Conservation (phyloP, 1,284 basidiomycete genomes). For the Fistulina hepatica region DNA sequence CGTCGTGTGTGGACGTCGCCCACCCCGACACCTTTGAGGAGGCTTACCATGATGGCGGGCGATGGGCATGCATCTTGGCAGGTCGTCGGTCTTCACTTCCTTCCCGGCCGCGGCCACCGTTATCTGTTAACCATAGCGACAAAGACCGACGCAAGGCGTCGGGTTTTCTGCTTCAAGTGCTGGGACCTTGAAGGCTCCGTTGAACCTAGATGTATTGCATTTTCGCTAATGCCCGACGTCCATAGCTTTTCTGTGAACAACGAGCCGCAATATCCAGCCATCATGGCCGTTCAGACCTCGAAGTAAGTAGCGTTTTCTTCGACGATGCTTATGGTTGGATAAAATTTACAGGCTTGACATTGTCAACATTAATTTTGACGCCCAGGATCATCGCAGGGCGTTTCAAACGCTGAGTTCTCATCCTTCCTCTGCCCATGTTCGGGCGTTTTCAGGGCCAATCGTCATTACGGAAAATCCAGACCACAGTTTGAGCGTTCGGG, state of each 20-base stretch:
- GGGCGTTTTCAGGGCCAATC: background rate
- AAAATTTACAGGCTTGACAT: no score
- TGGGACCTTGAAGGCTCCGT: constrained; percentile 34
- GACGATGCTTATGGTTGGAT: no score
- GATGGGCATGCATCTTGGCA: constrained; percentile 17
- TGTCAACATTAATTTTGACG: no score
- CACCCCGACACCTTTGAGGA: constrained; percentile 25
- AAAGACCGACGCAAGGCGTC: constrained; percentile 11
- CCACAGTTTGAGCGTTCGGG: background rate
- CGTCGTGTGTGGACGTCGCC: constrained; percentile 37
- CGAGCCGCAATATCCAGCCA: no score
- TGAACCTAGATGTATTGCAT: no score
- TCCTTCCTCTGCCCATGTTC: no score
- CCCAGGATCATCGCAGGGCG: no score
- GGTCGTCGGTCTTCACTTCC: constrained; percentile 35
- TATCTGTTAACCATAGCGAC: constrained; percentile 32
- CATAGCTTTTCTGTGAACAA: no score
- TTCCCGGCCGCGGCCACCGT: constrained; percentile 28
- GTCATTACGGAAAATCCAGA: background rate
- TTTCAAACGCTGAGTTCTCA: no score
- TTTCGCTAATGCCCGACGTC: no score
- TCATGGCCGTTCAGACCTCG: no score
- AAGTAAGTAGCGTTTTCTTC: no score
- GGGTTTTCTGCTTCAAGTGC: constrained; percentile 33
- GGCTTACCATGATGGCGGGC: constrained; percentile 20